Base-by-base conservation (phyloP, 2,329 filamentous ascomycete genomes). In the Microdochium trichocladiopsis region DNA sequence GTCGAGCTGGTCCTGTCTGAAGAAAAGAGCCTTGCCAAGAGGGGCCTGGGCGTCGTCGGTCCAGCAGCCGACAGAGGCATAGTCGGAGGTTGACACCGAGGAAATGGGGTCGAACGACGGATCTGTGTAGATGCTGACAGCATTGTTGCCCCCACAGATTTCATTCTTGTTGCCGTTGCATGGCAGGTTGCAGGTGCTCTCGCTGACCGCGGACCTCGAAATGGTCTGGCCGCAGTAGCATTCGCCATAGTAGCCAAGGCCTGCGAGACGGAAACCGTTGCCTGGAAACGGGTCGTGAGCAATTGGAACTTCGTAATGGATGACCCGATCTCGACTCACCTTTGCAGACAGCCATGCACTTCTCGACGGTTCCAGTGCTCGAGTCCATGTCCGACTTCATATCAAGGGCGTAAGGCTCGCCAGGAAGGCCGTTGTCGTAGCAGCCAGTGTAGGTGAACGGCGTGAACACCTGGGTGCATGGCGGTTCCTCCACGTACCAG, bases 191-290 rank as follows among this genome's bases (percentile, higher is more conserved):
- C 80, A 83, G 55, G 79, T 69, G 4, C 50, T 58, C 3, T 77
- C 72, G 18, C 65, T 65, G 1, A 45, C 16, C 41, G 21, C 72
- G 59, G 79, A 76, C n/a, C 75, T 74, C 56, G 78, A 66, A 55
- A 79, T 71, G 25, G 74, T 75, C 55, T 77, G 67, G 28, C 76
- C 72, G 56, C 77, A 76, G 63, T 79, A 81, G 67, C 80, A 80
- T 43, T 72, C 66, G 53, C 75, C 76, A 54, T 78, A 73, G 63
- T 76, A 78, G 55, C 72, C 69, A 31, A 79, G 70, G 52, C 76
- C 76, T 56, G 76, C 74, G 55, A 78, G 76, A 49, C 74, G 69
- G 63, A 72, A 79, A 45, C 72, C 70, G 56, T 78, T 76, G 52
- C 72, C 70, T 72, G 33, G 18, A 11, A 16, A 4, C 21, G n/a